Evolutionary conservation across 2,329 filamentous ascomycete species (phyloP), one percentile per base, ranked within the genome.

Genomic region (Xylaria sp.): DNA sequence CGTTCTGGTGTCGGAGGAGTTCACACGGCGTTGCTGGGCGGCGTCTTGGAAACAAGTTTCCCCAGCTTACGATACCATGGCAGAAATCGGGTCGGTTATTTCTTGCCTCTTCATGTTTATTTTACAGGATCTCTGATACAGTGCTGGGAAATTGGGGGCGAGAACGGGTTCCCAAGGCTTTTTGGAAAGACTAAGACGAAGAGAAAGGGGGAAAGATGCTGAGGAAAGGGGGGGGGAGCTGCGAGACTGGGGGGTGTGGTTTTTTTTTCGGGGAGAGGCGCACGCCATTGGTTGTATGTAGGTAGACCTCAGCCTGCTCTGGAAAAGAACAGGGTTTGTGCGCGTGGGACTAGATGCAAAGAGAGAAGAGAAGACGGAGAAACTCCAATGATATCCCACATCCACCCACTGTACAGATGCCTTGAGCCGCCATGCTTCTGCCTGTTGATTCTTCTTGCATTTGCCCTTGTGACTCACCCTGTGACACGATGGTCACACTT

Each of bases 1-100:
- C 62, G 68, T 56, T 67, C 20, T 57, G 65, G 65, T 66, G 58
- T 67, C 62, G 69, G 64, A 71, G 70, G 69, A 69, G 61, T 69
- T 66, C 55, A 61, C 55, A 67, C 39, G 71, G 69, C 71, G 71
- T 72, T 72, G 71, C 69, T 71, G 71, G 69, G 60, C 69, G 71
- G 71, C 71, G 71, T 71, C 69, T 60, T 65, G 43, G 62, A 67
- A 69, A 63, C 53, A 58, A 52, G 50, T 48, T 69, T 65, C 45
- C 63, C 60, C 63, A 61, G 60, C 64, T 66, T 64, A 41, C 70
- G 70, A 70, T 72, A 72, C 70, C 70, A 72, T 30, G 66, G 50
- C 50, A 55, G 60, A 63, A 57, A 34, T 43, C n/a, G 41, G 28
- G 32, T 48, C 25, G 36, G 45, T 45, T 30, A 60, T 65, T 55